A percentile compares a stretch with the other conserved stretches of the same genome.
phyloP scores from a whole-genome alignment of 2,329 filamentous ascomycete genomes.

The Nemania sp. region DNA sequence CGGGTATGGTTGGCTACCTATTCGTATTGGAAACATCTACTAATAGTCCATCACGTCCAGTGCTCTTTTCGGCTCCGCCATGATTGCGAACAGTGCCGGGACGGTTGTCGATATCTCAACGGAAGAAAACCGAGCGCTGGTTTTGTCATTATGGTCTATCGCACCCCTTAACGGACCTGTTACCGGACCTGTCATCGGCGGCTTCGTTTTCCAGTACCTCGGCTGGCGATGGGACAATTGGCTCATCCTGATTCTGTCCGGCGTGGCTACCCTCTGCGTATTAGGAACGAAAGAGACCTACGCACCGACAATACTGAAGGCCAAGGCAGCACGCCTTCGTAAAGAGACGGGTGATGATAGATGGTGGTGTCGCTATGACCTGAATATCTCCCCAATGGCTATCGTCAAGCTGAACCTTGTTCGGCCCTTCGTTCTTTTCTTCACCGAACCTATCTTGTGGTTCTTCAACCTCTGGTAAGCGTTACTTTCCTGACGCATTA shows the following conservation, averaged over 20 bases:
- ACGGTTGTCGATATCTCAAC: conserved; percentile 81
- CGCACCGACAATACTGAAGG: conserved; percentile 68
- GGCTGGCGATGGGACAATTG: conserved; percentile 91
- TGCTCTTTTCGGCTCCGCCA: conserved; percentile 73
- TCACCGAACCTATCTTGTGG: conserved; percentile 80
- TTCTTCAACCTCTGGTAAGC: conserved; percentile 68
- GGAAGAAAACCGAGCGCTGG: conserved; percentile 78
- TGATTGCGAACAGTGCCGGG: conserved; percentile 83
- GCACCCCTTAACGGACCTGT: conserved; percentile 74
- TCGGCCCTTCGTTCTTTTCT: conserved; percentile 75
- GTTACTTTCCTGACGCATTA: background rate
- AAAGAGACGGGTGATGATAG: conserved; percentile 71
- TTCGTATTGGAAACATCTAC: background rate
- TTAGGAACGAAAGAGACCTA: conserved; percentile 74
- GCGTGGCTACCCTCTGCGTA: conserved; percentile 62
- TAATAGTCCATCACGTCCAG: conserved; percentile 38
- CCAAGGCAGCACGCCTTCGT: conserved; percentile 64
- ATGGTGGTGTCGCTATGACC: conserved; percentile 82
- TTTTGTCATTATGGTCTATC: conserved; percentile 80
- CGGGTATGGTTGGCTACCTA: conserved; percentile 49
- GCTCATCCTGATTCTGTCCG: conserved; percentile 74
- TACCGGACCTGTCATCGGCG: conserved; percentile 74
- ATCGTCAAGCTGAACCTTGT: conserved; percentile 76
- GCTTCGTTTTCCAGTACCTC: conserved; percentile 74
- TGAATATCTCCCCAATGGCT: conserved; percentile 64